phyloP scores from a whole-genome alignment of 2,329 filamentous ascomycete species.

The Diaporthe sp. region DNA sequence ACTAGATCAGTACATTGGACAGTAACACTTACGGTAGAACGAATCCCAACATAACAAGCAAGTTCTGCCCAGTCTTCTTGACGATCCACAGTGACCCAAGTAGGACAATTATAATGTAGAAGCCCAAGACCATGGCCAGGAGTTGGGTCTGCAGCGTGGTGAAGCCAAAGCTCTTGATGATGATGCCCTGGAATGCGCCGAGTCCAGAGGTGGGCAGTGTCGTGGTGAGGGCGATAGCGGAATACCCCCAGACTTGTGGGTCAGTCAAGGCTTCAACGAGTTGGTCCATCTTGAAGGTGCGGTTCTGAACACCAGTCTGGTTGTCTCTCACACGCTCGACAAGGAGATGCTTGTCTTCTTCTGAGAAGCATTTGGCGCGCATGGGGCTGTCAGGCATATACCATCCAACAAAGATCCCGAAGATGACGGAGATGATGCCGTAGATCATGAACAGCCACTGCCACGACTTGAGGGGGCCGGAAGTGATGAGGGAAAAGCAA shows the following conservation, averaged over 20 bases:
- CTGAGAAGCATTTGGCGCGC: slow-evolving; percentile 77
- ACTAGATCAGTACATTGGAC: neutral
- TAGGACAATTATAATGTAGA: slow-evolving; percentile 80
- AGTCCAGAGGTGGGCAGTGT: slow-evolving; percentile 81
- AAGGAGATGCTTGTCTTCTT: slow-evolving; percentile 75
- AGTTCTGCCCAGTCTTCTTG: slow-evolving; percentile 77
- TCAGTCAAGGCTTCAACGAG: slow-evolving; percentile 69
- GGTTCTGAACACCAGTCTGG: slow-evolving; percentile 73
- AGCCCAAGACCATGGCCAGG: slow-evolving; percentile 80
- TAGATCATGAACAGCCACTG: slow-evolving; percentile 78
- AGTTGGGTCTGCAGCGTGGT: slow-evolving; percentile 77
- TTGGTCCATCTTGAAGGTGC: slow-evolving; percentile 61
- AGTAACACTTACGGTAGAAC: slow-evolving; percentile 71
- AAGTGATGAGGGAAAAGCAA: slow-evolving; percentile 68
- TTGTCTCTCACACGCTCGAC: slow-evolving; percentile 72
- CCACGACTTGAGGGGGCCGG: slow-evolving; percentile 72
- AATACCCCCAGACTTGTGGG: slow-evolving; percentile 76
- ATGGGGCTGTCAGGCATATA: slow-evolving; percentile 80
- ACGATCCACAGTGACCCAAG: slow-evolving; percentile 76
- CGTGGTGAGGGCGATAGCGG: slow-evolving; percentile 76
- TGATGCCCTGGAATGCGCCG: slow-evolving; percentile 80
- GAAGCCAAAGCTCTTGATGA: slow-evolving; percentile 80
- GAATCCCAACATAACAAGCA: slow-evolving; percentile 75
- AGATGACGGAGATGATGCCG: slow-evolving; percentile 73
- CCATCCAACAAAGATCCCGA: slow-evolving; percentile 73